Base-by-base conservation (phyloP, 1,139 yeast genomes). In the Debaryomyces sp. region DNA sequence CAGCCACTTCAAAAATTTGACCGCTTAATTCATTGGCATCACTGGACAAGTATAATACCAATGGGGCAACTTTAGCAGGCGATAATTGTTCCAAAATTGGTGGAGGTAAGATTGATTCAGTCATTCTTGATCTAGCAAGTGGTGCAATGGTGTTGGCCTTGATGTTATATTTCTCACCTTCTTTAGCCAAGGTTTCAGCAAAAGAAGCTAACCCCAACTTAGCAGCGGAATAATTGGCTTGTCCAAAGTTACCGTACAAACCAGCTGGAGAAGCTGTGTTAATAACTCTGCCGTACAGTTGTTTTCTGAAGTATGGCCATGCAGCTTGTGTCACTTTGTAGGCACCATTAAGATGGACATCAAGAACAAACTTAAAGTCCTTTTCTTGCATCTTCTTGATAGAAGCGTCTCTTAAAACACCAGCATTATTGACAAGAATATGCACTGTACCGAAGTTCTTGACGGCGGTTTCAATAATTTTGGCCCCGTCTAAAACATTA, bases 201-300 rank as follows among this genome's bases (percentile, higher is more conserved):
- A 94, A 84, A 17, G 97, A 97, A 52, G 92, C 88, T 50, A 91
- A 77, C 24, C 90, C 98, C 54, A 89, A 75, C 71, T 94, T 94
- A 40, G 97, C 98, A 39, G 97, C 95, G 2, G 97, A 85, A 73
- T 94, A 94, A 75, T 94, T 94, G 43, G 97, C 84, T 71, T 94
- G 99, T 48, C 99, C 99, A 71, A 91, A 94, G 75, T 91, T 91
- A 57, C 99, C 99, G 67, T 88, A 94, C 57, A 94, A 78, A 34
- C 98, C 98, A 43, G 98, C 98, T 24, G 98, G 97, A 6, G 97
- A 91, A 41, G 96, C 85, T 18, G 98, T 92, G 77, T 90, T 92
- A 62, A 94, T 73, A 60, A 94, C 80, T 62, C 98, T 80, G 56
- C 99, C 99, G 64, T 75, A 94, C 54, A 82, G 81, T 70, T 94